Conservation (phyloP, 1,284 basidiomycete species). For the Stereum hirsutum region DNA sequence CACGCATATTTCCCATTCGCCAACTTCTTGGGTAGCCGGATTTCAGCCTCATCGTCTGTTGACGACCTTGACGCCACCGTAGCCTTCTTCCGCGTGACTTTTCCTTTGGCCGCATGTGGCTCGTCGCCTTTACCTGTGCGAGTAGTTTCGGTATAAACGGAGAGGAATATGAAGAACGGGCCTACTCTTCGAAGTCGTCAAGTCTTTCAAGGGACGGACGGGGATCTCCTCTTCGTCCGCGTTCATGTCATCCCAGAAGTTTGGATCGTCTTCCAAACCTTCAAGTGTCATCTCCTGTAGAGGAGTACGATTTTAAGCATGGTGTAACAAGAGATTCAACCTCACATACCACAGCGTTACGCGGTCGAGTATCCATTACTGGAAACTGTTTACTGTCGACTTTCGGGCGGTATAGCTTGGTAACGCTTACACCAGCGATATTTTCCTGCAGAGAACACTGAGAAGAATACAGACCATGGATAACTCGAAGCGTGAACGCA, state of each 20-base stretch:
- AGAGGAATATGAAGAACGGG: neutral
- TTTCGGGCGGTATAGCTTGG: constrained; percentile 44
- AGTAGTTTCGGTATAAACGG: neutral
- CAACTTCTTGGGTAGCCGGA: constrained; percentile 22
- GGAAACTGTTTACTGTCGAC: constrained; percentile 50
- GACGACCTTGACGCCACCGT: neutral
- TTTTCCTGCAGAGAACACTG: constrained; percentile 39
- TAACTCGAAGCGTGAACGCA: constrained; percentile 18
- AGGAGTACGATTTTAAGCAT: constrained; percentile 6
- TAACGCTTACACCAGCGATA: constrained; percentile 51
- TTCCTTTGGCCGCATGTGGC: neutral
- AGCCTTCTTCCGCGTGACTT: neutral
- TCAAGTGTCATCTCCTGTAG: constrained; percentile 51
- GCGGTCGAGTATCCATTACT: constrained; percentile 59
- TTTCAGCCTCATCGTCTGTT: constrained; percentile 11
- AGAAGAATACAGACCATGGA: neutral
- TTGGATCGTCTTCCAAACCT: constrained; percentile 54
- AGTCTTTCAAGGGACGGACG: constrained; percentile 19
- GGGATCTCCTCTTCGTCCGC: constrained; percentile 24
- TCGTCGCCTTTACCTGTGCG: neutral
- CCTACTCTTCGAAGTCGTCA: constrained; percentile 17
- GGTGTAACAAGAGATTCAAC: neutral
- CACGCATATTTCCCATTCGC: constrained; percentile 49
- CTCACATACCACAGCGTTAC: constrained; percentile 36
- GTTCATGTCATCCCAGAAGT: constrained; percentile 55